Evolutionary conservation across 192 early-diverging fungal genomes (phyloP).

Genomic region (Oehlia diaphana): DNA sequence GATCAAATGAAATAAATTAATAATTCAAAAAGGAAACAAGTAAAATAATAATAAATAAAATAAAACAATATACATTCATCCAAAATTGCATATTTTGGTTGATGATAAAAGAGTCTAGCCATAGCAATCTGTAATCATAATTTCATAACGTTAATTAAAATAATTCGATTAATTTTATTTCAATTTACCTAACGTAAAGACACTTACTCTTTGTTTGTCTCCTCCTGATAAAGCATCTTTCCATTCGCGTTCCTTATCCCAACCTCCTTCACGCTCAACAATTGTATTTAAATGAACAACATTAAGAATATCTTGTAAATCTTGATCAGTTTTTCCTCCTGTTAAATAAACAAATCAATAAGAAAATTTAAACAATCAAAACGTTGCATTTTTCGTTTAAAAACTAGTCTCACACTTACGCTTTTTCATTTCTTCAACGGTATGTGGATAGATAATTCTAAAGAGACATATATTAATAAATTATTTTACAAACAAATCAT

Average conservation of each 20-base stretch:
- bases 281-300: slow-evolving; percentile 82
- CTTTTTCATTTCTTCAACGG: slow-evolving; percentile 71
- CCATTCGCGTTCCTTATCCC: slow-evolving; percentile 86
- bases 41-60: background rate
- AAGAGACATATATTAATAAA: slow-evolving; percentile 10
- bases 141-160: background rate
- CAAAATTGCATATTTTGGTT: slow-evolving; percentile 91
- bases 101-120: slow-evolving; percentile 97
- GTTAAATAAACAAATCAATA: background rate
- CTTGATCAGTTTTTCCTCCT: slow-evolving; percentile 70
- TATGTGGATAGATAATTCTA: slow-evolving; percentile 93
- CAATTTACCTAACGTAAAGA: background rate
- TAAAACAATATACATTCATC: slow-evolving; percentile 81
- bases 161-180: background rate
- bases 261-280: slow-evolving; percentile 90
- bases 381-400: background rate
- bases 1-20: slow-evolving; percentile 33
- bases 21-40: background rate
- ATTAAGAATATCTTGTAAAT: slow-evolving; percentile 76
- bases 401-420: slow-evolving; percentile 29
- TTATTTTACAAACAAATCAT: background rate
- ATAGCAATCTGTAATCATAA: slow-evolving; percentile 68
- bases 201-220: slow-evolving; percentile 81
- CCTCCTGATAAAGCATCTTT: slow-evolving; percentile 94
- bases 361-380: background rate